Conservation (phyloP, 2,329 filamentous ascomycete species). For the Ascochyta fabae region DNA sequence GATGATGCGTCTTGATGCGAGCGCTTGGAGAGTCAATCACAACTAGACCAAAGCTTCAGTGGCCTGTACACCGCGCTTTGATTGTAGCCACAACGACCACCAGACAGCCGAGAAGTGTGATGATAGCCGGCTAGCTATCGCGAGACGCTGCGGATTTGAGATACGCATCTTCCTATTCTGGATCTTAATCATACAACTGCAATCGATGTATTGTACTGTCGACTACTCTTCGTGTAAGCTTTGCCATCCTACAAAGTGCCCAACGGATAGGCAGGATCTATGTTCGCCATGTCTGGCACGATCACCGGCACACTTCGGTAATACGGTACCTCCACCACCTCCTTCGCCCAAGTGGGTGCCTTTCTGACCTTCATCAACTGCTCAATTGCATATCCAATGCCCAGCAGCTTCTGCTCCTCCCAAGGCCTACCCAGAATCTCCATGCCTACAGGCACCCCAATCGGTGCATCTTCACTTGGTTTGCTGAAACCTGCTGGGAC, state of each 20-base stretch:
- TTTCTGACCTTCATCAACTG: slow-evolving; percentile 54
- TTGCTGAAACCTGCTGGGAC: slow-evolving; percentile 62
- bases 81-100: too few relatives aligned
- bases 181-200: too few relatives aligned
- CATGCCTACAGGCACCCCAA: slow-evolving; percentile 69
- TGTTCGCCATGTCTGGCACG: slow-evolving; percentile 51
- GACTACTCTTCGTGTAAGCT: not conserved
- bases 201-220: too few relatives aligned
- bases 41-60: too few relatives aligned
- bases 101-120: too few relatives aligned
- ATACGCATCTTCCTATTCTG: too few relatives aligned
- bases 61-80: too few relatives aligned
- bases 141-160: too few relatives aligned
- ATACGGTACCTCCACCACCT: slow-evolving; percentile 46
- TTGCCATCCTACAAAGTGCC: slow-evolving; percentile 46
- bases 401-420: slow-evolving; percentile 61
- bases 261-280: slow-evolving; percentile 57
- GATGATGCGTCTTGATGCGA: not conserved
- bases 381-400: slow-evolving; percentile 61
- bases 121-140: too few relatives aligned
- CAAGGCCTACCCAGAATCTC: slow-evolving; percentile 67
- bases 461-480: slow-evolving; percentile 56
- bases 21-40: not conserved
- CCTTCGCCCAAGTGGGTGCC: slow-evolving; percentile 55
- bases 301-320: slow-evolving; percentile 56